These are phyloP conservation scores for Tympanopsis confertula DNA, from an alignment of 2,329 filamentous ascomycete species.

Conservation along the genomic window DNA sequence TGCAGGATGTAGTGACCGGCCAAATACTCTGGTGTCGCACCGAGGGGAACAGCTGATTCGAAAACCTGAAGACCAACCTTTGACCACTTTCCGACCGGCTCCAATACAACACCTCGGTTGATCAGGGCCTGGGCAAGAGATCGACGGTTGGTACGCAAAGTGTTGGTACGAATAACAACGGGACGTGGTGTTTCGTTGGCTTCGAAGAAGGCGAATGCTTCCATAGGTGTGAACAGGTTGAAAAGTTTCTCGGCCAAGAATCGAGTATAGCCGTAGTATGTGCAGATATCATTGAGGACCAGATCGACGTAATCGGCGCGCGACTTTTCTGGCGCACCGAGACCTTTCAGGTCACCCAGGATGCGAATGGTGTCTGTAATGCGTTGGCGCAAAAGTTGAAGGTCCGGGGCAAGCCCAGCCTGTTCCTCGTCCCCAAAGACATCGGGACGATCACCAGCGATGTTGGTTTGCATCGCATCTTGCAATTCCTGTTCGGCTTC, in stretches of 20 bases:
- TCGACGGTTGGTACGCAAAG: constrained; percentile 62
- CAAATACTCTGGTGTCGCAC: constrained; percentile 93
- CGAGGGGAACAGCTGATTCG: constrained; percentile 63
- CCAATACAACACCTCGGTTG: constrained; percentile 89
- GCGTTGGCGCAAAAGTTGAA: constrained; percentile 75
- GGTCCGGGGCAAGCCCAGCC: constrained; percentile 67
- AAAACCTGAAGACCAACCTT: constrained; percentile 97
- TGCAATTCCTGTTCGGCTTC: constrained; percentile 78
- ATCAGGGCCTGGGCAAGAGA: constrained; percentile 88
- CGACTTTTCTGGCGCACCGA: constrained; percentile 69
- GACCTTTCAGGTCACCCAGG: constrained; percentile 73
- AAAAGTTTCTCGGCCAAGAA: constrained; percentile 95
- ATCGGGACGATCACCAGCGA: constrained; percentile 53
- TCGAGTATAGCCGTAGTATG: constrained; percentile 91
- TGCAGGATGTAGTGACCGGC: constrained; percentile 97
- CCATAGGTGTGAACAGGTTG: constrained; percentile 79
- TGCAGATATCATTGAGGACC: constrained; percentile 81
- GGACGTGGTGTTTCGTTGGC: constrained; percentile 92
- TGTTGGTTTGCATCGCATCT: constrained; percentile 88
- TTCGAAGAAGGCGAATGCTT: constrained; percentile 97
- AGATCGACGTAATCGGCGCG: constrained; percentile 80
- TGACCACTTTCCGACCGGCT: constrained; percentile 96
- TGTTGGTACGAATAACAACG: constrained; percentile 94
- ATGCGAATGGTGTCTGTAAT: constrained; percentile 91
- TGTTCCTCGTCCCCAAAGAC: constrained; percentile 49